Percentiles rank a stretch among this genome's conserved stretches.
Evolutionary conservation across 176 grass and related monocot genomes (phyloP).

Genomic region (Lolium multiflorum): DNA sequence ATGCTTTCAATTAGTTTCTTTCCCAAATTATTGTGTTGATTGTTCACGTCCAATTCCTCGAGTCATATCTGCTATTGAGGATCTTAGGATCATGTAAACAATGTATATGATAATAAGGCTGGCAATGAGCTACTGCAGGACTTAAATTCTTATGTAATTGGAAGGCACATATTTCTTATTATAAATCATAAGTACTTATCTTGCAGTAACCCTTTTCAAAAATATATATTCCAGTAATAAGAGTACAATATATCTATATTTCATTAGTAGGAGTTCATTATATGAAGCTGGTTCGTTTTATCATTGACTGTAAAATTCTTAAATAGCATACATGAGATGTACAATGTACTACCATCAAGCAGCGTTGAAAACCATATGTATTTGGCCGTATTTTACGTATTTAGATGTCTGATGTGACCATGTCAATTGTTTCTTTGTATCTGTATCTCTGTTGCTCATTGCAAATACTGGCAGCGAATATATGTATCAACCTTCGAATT

Average conservation of each 20-base stretch:
- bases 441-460: constrained; percentile 18
- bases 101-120: constrained; percentile 7
- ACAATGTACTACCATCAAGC: not conserved
- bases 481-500: constrained; percentile 4
- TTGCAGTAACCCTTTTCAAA: constrained; percentile 6
- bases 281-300: not conserved
- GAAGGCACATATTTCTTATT: not conserved
- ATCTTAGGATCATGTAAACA: constrained; percentile 23
- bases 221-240: not conserved
- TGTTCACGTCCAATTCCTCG: constrained; percentile 7
- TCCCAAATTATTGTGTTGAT: not conserved
- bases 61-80: constrained; percentile 22
- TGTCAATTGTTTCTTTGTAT: not conserved
- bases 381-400: not conserved
- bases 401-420: constrained; percentile 38
- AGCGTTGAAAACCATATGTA: constrained; percentile 7
- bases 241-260: not conserved
- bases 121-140: not conserved
- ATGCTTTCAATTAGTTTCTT: not conserved
- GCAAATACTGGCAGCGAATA: not conserved
- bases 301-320: constrained; percentile 2
- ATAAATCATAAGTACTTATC: constrained; percentile 1
- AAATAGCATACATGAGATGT: not conserved
- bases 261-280: not conserved
- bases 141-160: not conserved